These are phyloP conservation scores for Candida coleopterorum DNA, from an alignment of 805 yeast species.

Conservation along the genomic window DNA sequence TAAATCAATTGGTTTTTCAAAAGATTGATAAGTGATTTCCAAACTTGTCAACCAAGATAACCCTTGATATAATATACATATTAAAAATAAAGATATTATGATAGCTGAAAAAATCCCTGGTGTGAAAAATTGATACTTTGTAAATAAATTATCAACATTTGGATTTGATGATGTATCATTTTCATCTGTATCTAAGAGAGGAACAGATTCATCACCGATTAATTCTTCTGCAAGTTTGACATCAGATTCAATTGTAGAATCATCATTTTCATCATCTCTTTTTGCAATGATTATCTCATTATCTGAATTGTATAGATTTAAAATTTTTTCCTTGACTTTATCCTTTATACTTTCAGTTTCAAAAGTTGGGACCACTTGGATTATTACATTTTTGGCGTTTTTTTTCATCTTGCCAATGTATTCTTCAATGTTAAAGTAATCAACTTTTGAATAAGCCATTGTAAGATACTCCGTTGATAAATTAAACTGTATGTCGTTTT, in stretches of 20 bases:
- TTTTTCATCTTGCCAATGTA: slow-evolving; percentile 15
- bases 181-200: slow-evolving; percentile 11
- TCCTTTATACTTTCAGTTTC: not conserved
- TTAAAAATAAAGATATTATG: slow-evolving; percentile 57
- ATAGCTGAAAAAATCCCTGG: slow-evolving; percentile 78
- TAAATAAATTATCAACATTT: slow-evolving; percentile 48
- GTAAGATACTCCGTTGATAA: not conserved
- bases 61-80: slow-evolving; percentile 56
- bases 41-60: slow-evolving; percentile 66
- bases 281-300: slow-evolving; percentile 10
- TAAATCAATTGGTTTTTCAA: slow-evolving; percentile 62
- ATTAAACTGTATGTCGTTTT: not conserved
- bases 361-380: slow-evolving; percentile 7
- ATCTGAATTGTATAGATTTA: slow-evolving; percentile 18
- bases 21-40: slow-evolving; percentile 76
- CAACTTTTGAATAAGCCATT: not conserved
- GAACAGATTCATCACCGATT: slow-evolving; percentile 23
- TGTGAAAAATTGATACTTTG: slow-evolving; percentile 65
- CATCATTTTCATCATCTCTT: slow-evolving; percentile 13
- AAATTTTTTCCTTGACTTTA: not conserved
- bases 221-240: slow-evolving; percentile 29
- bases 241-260: slow-evolving; percentile 25
- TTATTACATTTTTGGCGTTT: slow-evolving; percentile 13
- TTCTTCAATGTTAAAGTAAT: not conserved
- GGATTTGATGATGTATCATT: too few relatives aligned